Evolutionary conservation across 1,139 yeast species (phyloP).

Genomic region (Pichia sp.): DNA sequence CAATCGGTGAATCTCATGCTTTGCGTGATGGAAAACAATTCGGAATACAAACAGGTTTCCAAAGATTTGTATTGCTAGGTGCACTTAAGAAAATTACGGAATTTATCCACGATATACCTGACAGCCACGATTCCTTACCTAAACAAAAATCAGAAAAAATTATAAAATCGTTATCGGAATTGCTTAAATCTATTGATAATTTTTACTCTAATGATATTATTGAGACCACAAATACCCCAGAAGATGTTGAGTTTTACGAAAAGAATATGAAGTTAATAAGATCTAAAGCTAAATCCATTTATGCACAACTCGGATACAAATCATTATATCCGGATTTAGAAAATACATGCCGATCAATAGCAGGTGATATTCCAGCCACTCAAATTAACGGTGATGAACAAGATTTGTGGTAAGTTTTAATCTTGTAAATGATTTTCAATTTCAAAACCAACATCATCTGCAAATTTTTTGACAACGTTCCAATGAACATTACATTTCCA

Average conservation of each 20-base stretch:
- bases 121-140: background rate
- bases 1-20: constrained; percentile 35
- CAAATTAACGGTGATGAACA: constrained; percentile 20
- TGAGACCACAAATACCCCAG: constrained; percentile 21
- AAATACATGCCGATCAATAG: constrained; percentile 15
- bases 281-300: constrained; percentile 24
- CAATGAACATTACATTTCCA: constrained; percentile 51
- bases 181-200: too few relatives aligned
- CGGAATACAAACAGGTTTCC: constrained; percentile 57
- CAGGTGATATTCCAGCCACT: constrained; percentile 24
- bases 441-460: constrained; percentile 43
- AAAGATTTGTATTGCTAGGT: constrained; percentile 46
- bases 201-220: constrained; percentile 15
- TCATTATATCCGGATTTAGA: constrained; percentile 22
- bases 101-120: constrained; percentile 29
- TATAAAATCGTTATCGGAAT: constrained; percentile 7
- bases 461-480: constrained; percentile 39
- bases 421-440: constrained; percentile 38
- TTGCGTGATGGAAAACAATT: constrained; percentile 46
- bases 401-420: constrained; percentile 26
- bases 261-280: too few relatives aligned
- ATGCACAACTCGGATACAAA: constrained; percentile 21
- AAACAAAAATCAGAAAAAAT: too few relatives aligned
- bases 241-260: constrained; percentile 25
- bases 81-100: constrained; percentile 38